A percentile compares a stretch with the other conserved stretches of the same genome.
phyloP scores from a whole-genome alignment of 352 stramenopile genomes.

The Aphanomyces astaci region DNA sequence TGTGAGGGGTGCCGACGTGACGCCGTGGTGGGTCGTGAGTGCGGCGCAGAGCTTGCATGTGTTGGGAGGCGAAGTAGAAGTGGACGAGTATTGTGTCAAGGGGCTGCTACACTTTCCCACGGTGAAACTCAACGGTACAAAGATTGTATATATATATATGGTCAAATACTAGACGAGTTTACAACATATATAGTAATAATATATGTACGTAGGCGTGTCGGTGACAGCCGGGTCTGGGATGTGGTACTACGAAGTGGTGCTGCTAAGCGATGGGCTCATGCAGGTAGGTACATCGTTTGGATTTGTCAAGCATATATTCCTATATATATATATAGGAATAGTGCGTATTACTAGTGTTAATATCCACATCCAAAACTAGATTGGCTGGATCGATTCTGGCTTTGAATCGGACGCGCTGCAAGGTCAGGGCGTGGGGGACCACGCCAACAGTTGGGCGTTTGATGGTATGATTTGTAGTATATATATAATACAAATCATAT shows the following conservation, averaged over 20 bases:
- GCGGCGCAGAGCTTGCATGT: slow-evolving; percentile 32
- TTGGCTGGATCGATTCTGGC: slow-evolving; percentile 85
- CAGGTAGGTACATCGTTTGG: slow-evolving; percentile 33
- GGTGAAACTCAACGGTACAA: slow-evolving; percentile 34
- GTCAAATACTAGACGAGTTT: too few relatives aligned
- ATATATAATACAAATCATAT: too few relatives aligned
- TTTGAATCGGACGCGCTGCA: slow-evolving; percentile 78
- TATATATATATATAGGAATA: too few relatives aligned
- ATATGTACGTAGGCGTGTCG: slow-evolving; percentile 20
- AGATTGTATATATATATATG: too few relatives aligned
- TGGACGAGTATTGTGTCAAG: slow-evolving; percentile 45
- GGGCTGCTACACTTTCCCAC: slow-evolving; percentile 77
- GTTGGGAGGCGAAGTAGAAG: slow-evolving; percentile 60
- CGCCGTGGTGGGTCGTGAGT: slow-evolving; percentile 21
- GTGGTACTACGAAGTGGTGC: slow-evolving; percentile 87
- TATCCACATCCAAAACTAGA: slow-evolving; percentile 23
- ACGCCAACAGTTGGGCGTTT: slow-evolving; percentile 85
- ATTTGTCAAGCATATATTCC: too few relatives aligned
- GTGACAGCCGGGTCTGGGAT: slow-evolving; percentile 52
- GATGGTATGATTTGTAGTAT: slow-evolving; percentile 63
- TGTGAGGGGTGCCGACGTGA: neutral
- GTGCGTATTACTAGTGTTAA: too few relatives aligned
- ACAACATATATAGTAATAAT: neutral
- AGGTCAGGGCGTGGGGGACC: slow-evolving; percentile 88
- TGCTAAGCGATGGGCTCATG: slow-evolving; percentile 86